A percentile compares a stretch with the other conserved stretches of the same genome.
These are phyloP conservation scores for Penicillium sp. DNA, from an alignment of 2,329 filamentous ascomycete species.

Conservation along the genomic window DNA sequence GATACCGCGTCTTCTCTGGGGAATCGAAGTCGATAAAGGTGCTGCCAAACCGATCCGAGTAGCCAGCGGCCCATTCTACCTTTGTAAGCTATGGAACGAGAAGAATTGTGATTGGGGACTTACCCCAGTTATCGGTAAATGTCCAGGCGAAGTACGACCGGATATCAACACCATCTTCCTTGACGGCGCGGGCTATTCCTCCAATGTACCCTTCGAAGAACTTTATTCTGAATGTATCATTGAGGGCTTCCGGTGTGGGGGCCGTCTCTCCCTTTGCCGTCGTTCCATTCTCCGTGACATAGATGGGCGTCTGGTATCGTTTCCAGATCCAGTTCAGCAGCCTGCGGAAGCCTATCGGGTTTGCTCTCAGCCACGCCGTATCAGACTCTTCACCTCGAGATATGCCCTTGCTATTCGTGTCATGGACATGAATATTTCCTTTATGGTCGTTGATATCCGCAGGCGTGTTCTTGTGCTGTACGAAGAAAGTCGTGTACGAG, in stretches of 20 bases:
- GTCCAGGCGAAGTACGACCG: constrained; percentile 81
- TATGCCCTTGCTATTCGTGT: constrained; percentile 70
- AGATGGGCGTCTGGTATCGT: constrained; percentile 75
- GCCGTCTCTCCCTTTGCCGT: constrained; percentile 78
- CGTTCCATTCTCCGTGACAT: constrained; percentile 83
- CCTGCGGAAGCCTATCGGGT: constrained; percentile 73
- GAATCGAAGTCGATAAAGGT: constrained; percentile 77
- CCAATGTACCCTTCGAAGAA: constrained; percentile 77
- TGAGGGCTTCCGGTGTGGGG: constrained; percentile 67
- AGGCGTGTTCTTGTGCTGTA: constrained; percentile 68
- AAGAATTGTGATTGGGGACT: constrained; percentile 32
- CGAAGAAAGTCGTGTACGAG: constrained; percentile 82
- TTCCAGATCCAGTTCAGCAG: constrained; percentile 73
- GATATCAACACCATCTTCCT: constrained; percentile 74
- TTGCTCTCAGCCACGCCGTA: constrained; percentile 75
- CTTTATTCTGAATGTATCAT: constrained; percentile 76
- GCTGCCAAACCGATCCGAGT: constrained; percentile 78
- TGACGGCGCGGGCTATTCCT: constrained; percentile 60
- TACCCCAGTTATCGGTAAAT: constrained; percentile 68
- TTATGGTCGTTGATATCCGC: constrained; percentile 65
- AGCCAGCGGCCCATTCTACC: constrained; percentile 80
- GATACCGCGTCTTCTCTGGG: constrained; percentile 69
- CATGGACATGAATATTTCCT: constrained; percentile 72
- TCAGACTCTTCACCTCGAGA: constrained; percentile 78
- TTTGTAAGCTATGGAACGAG: not conserved